These are phyloP conservation scores for Coemansia sp. DNA, from an alignment of 192 early-diverging fungal genomes.

Conservation along the genomic window DNA sequence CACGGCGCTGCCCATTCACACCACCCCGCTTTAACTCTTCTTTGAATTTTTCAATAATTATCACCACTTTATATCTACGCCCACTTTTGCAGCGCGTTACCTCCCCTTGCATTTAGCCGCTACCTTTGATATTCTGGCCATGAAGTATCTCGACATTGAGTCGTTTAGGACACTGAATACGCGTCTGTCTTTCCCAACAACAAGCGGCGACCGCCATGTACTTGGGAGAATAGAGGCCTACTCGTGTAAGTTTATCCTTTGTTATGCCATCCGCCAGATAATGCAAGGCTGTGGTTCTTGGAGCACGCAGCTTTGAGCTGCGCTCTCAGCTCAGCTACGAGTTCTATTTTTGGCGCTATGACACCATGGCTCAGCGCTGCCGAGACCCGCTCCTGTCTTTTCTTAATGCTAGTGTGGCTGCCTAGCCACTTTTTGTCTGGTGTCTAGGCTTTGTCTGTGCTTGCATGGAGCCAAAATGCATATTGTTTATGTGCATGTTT, in stretches of 20 bases:
- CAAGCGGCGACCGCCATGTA: constrained; percentile 76
- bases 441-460: neutral
- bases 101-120: constrained; percentile 1
- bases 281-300: no score
- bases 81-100: neutral
- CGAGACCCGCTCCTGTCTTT: neutral
- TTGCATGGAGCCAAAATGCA: neutral
- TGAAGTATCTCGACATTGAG: constrained; percentile 88
- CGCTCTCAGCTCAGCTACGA: neutral
- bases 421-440: constrained; percentile 2
- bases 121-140: constrained; percentile 23
- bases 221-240: constrained; percentile 89
- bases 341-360: neutral
- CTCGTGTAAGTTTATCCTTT: constrained; percentile 71
- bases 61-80: neutral
- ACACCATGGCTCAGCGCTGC: neutral
- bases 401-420: constrained; percentile 1
- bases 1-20: neutral
- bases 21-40: neutral
- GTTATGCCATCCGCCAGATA: no score
- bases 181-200: constrained; percentile 75
- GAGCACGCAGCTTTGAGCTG: no score
- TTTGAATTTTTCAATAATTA: constrained; percentile 2
- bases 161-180: constrained; percentile 84
- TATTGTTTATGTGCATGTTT: neutral